phyloP scores from a whole-genome alignment of 2,329 filamentous ascomycete genomes.

The Ciborinia camelliae region DNA sequence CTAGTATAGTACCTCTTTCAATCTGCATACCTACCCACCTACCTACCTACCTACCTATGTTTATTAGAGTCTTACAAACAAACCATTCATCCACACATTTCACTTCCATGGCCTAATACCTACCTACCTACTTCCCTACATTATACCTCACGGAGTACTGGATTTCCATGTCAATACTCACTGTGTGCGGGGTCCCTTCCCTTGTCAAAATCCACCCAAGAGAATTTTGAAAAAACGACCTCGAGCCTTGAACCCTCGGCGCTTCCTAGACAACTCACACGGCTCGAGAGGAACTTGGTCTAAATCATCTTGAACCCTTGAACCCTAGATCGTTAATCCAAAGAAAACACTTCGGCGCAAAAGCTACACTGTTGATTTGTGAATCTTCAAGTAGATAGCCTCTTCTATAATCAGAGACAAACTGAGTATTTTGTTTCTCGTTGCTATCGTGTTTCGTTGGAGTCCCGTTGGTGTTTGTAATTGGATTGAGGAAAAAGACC shows the following conservation, averaged over 20 bases:
- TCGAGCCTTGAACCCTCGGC: conserved; percentile 18
- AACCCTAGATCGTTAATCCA: background rate
- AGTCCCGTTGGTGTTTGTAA: conserved; percentile 1
- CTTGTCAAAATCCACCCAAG: conserved; percentile 16
- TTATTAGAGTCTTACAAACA: background rate
- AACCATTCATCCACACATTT: background rate
- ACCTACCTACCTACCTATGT: background rate
- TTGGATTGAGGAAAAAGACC: conserved; percentile 9
- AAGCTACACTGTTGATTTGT: conserved; percentile 4
- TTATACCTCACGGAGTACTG: too few relatives aligned
- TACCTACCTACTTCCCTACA: too few relatives aligned
- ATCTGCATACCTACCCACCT: background rate
- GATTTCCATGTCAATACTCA: conserved; percentile 14
- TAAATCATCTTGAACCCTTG: background rate
- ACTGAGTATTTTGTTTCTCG: background rate
- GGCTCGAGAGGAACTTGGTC: background rate
- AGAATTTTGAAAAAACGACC: conserved; percentile 8
- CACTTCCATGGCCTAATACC: background rate
- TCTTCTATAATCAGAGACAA: background rate
- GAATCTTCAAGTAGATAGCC: background rate
- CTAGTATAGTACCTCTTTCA: too few relatives aligned
- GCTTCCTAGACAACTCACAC: conserved; percentile 21
- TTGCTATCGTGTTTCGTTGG: background rate
- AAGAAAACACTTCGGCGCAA: background rate
- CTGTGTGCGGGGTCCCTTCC: conserved; percentile 21